Conservation (phyloP, 192 early-diverging fungal genomes). For the Mortierella hygrophila region DNA sequence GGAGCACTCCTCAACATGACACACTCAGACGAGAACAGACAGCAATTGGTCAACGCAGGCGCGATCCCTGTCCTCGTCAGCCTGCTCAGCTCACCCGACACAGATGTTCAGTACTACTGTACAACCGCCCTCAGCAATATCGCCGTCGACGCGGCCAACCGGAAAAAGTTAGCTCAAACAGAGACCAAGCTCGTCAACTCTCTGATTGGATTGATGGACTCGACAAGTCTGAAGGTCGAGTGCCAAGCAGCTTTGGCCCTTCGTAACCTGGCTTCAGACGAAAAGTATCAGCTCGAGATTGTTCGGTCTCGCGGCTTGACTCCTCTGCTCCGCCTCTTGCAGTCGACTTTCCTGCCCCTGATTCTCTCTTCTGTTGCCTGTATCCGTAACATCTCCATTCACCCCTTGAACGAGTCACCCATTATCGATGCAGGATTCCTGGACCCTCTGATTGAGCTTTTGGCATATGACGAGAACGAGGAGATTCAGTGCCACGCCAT, state of each 20-base stretch:
- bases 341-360: constrained; percentile 81
- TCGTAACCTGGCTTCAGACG: constrained; percentile 88
- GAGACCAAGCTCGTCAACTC: constrained; percentile 81
- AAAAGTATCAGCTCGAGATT: constrained; percentile 89
- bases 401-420: constrained; percentile 85
- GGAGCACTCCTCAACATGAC: constrained; percentile 95
- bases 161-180: constrained; percentile 75
- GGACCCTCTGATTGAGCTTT: constrained; percentile 71
- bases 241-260: constrained; percentile 90
- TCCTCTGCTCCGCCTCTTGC: constrained; percentile 78
- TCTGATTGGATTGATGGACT: constrained; percentile 82
- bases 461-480: constrained; percentile 77
- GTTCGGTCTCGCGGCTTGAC: constrained; percentile 81
- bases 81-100: constrained; percentile 80
- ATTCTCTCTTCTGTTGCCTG: constrained; percentile 89
- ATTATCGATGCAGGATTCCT: constrained; percentile 87
- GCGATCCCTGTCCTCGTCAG: constrained; percentile 87
- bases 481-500: constrained; percentile 92
- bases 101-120: constrained; percentile 92
- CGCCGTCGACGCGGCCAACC: constrained; percentile 81
- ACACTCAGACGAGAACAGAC: constrained; percentile 86
- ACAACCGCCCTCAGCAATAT: constrained; percentile 92
- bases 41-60: constrained; percentile 84
- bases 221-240: constrained; percentile 85
- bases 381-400: constrained; percentile 92